Evolutionary conservation across 1,284 basidiomycete species (phyloP), one percentile per base, ranked within the genome.

Genomic region (Sporisorium sorghi): DNA sequence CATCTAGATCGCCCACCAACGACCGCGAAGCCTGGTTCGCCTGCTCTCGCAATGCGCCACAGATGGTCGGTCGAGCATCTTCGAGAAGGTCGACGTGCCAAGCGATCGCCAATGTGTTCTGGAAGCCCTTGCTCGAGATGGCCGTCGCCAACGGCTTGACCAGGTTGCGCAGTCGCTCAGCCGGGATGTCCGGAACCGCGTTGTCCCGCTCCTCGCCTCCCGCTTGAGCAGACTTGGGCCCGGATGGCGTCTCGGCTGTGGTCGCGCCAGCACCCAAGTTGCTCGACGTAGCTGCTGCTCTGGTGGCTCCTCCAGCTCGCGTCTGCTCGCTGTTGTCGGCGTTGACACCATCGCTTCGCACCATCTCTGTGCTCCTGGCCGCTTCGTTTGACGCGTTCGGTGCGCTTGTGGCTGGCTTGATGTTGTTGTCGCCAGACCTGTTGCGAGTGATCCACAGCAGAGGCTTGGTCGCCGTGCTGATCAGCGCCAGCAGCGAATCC

Each of bases 31-130:
- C 82, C 30, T 58, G 49, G n/a, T 75, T 70, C 23, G 83, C 83
- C 52, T 80, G 78, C 26, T 59, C 58, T 44, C 67, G 75, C 46
- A 84, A 60, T 26, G 83, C 80, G 6, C 57, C 62, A 37, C 77
- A 78, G 59, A 84, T 76, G 51, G 68, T 58, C 11, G 80, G 76
- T 23, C 76, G 76, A 12, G 78, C 79, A 17, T 78, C 82, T 4
- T 72, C 73, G 15, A 84, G 58, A 12, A 60, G 35, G 7, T 80
- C 64, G 15, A 84, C 76, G 48, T 84, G 79, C 46, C 77, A 71
- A 0, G 82, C 82, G 39, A 84, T 77, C 26, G 77, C 70, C 17
- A 84, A 55, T n/a, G 83, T 84, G 62, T 83, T 67, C 57, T 84
- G 83, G 78, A 84, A 84, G 21, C 81, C 83, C 32, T 79, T 78